Conservation (phyloP, 2,329 filamentous ascomycete species). For the Periconia macrospinosa region DNA sequence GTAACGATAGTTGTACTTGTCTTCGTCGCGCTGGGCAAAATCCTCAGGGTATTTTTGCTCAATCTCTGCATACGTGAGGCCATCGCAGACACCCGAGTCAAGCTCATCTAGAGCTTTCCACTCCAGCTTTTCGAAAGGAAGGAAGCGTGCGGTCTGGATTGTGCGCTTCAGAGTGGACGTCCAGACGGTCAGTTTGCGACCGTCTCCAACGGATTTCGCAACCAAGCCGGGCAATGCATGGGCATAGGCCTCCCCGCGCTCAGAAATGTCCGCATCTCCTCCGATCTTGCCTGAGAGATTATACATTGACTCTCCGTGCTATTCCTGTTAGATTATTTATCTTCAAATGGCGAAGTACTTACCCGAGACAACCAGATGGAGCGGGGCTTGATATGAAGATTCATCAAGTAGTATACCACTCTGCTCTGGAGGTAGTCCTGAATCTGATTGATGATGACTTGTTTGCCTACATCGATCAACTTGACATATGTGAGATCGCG, state of each 20-base stretch:
- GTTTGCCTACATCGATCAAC: slow-evolving; percentile 92
- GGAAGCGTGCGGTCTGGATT: slow-evolving; percentile 84
- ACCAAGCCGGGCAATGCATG: slow-evolving; percentile 82
- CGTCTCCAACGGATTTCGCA: slow-evolving; percentile 79
- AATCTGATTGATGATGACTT: slow-evolving; percentile 97
- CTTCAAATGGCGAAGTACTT: slow-evolving; percentile 42
- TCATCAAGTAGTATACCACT: slow-evolving; percentile 98
- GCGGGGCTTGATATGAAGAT: slow-evolving; percentile 92
- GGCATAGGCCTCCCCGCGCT: slow-evolving; percentile 85
- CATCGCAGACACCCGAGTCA: slow-evolving; percentile 94
- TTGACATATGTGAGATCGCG: slow-evolving; percentile 91
- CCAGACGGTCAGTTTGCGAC: slow-evolving; percentile 70
- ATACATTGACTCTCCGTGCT: slow-evolving; percentile 94
- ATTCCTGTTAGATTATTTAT: slow-evolving; percentile 16
- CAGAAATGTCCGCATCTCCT: slow-evolving; percentile 84
- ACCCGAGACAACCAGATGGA: slow-evolving; percentile 96
- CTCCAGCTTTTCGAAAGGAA: slow-evolving; percentile 92
- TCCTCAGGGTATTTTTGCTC: slow-evolving; percentile 89
- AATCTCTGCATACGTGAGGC: slow-evolving; percentile 94
- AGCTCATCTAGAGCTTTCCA: slow-evolving; percentile 99
- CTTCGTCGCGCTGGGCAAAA: slow-evolving; percentile 91
- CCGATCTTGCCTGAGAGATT: slow-evolving; percentile 91
- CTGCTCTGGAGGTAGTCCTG: slow-evolving; percentile 95
- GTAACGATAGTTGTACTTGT: slow-evolving; percentile 99
- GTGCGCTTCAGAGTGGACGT: slow-evolving; percentile 79